Base-by-base conservation (phyloP, 768 basidiomycete genomes). In the Kondoa malvinella region DNA sequence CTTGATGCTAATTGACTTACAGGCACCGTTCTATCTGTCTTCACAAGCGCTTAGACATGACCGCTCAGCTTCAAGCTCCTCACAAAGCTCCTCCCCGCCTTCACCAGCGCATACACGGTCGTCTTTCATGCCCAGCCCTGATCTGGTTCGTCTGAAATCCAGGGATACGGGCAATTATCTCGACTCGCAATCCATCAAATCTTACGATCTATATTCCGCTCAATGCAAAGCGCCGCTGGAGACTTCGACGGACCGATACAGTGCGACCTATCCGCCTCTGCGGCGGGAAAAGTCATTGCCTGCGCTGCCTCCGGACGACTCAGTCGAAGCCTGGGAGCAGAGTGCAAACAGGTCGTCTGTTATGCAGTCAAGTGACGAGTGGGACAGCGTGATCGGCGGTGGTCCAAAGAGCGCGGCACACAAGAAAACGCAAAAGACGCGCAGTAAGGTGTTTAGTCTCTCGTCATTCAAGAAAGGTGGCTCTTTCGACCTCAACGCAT, bases 261-360 rank as follows among this genome's bases (percentile, higher is more conserved):
- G 25, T 32, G 25, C n/a, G 16, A 29, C 16, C 25, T 68, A 29
- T 63, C 26, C 15, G 57, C 27, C 34, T 15, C 59, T 69, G 29
- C 69, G 69, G 27, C 25, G 40, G 68, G 69, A 70, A 31, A 70
- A 70, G 58, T 64, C 62, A 56, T 56, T 70, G 17, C 69, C 69
- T 29, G 69, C 69, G 33, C 65, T 70, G 17, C 69, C 69, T 1
- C 59, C 59, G n/a, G 65, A 33, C 16, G 69, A 57, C 25, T 16
- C 21, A 32, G 64, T 65, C 31, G 56, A 57, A n/a, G n/a, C n/a
- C 21, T 15, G n/a, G 32, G 17, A 50, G 8, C 40, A 50, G 21
- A 21, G 21, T 21, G 21, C 8, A 8, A 50, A 21, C 8, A 8
- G 40, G 12, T 8, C 40, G 8, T 50, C 40, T 21, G 21, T 21